Conservation (phyloP, 1,284 basidiomycete species). For the Puccinia coronata region DNA sequence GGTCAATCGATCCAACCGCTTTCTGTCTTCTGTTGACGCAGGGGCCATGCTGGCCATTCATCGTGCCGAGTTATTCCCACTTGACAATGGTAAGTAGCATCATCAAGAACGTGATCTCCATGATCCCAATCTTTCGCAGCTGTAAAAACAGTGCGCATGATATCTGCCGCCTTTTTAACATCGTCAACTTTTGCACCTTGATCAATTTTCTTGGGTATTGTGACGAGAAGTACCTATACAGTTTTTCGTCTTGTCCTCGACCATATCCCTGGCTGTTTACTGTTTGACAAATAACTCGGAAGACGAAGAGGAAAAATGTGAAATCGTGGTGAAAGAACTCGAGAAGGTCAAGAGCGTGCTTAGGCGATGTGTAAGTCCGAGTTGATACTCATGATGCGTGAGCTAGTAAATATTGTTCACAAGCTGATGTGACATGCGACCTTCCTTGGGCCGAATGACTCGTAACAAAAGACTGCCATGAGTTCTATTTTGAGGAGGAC, state of each 20-base stretch:
- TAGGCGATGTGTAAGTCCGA: background rate
- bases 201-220: background rate
- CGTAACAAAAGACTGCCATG: constrained; percentile 17
- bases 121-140: background rate
- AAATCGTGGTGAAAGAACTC: constrained; percentile 10
- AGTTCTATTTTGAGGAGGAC: constrained; percentile 27
- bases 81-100: constrained; percentile 13
- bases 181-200: background rate
- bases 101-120: background rate
- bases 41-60: constrained; percentile 27
- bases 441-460: background rate
- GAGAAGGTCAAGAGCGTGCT: constrained; percentile 18
- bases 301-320: constrained; percentile 18
- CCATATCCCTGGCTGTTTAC: constrained; percentile 40
- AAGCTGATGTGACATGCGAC: background rate
- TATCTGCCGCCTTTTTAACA: background rate
- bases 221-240: constrained; percentile 21
- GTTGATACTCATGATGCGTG: background rate
- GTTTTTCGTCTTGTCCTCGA: constrained; percentile 24
- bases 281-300: constrained; percentile 33
- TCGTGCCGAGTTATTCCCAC: constrained; percentile 19
- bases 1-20: background rate
- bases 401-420: background rate
- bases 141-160: background rate
- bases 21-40: background rate